These are phyloP conservation scores for Fusarium anthophilum DNA, from an alignment of 2,329 filamentous ascomycete genomes.

Conservation along the genomic window DNA sequence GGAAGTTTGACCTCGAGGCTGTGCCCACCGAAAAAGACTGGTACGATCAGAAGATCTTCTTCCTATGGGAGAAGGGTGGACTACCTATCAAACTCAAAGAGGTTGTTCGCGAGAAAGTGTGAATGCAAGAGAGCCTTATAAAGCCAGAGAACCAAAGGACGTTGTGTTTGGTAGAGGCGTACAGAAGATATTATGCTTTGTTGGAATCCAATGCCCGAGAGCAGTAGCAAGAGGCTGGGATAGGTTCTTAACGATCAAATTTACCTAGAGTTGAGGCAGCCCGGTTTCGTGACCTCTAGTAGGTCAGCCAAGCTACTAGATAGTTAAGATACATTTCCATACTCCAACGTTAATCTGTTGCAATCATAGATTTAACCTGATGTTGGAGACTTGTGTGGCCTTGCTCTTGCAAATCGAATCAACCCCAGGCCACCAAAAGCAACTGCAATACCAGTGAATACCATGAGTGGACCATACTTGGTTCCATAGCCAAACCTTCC, in stretches of 20 bases:
- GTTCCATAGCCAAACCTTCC: not conserved
- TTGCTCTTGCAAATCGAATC: not conserved
- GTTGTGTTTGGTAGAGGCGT: too few species aligned
- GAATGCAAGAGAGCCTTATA: not conserved
- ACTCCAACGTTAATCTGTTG: not conserved
- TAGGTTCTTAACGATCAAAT: accelerated
- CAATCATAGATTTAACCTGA: not conserved
- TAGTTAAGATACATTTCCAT: not conserved
- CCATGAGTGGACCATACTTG: not conserved
- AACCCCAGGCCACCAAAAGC: not conserved
- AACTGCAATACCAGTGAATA: not conserved
- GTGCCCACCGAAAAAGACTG: not conserved
- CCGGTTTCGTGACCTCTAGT: accelerated
- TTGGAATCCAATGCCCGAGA: accelerated
- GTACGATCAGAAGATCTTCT: not conserved
- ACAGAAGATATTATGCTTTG: not conserved
- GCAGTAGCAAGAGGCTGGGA: not conserved
- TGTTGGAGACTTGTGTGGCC: not conserved
- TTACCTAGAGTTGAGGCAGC: not conserved
- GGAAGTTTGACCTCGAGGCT: slow-evolving; percentile 9
- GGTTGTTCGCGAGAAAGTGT: not conserved
- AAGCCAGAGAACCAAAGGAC: not conserved
- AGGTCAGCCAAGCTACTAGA: not conserved
- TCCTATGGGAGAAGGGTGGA: not conserved
- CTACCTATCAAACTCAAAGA: not conserved